Conservation (phyloP, 257 asterid species). For the Gentiana macrophylla region DNA sequence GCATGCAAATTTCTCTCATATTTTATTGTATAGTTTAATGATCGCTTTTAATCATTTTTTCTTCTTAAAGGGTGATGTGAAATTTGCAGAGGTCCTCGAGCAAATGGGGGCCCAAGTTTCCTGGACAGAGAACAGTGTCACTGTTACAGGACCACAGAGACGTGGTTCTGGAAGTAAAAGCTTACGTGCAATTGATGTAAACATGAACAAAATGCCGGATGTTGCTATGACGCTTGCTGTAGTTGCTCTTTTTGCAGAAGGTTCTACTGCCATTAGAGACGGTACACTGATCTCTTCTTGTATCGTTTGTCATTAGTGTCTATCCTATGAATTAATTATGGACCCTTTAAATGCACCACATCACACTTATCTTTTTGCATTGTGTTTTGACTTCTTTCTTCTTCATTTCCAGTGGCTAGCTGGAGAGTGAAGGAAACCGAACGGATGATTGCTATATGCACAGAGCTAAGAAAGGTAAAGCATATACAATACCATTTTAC, state of each 20-base stretch:
- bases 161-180: constrained; percentile 50
- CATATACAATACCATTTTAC: not conserved
- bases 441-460: constrained; percentile 93
- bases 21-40: not conserved
- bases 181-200: constrained; percentile 62
- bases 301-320: not conserved
- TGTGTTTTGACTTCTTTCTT: constrained; percentile 2
- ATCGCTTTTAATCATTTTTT: constrained; percentile 4
- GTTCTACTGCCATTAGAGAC: constrained; percentile 83
- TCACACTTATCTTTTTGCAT: too few species aligned
- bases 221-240: constrained; percentile 98
- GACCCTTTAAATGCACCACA: too few species aligned
- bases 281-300: constrained; percentile 27
- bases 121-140: constrained; percentile 90
- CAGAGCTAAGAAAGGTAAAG: constrained; percentile 83
- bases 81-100: constrained; percentile 90
- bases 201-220: constrained; percentile 98
- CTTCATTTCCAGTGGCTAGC: constrained; percentile 64
- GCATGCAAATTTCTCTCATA: not conserved
- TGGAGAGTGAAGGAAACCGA: constrained; percentile 99
- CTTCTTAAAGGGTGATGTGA: constrained; percentile 70
- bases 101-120: constrained; percentile 91
- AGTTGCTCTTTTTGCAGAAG: constrained; percentile 87
- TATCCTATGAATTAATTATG: too few species aligned
- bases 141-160: constrained; percentile 72